A percentile compares a stretch with the other conserved stretches of the same genome.
Evolutionary conservation across 177 flowering plant genomes (phyloP).

Genomic region (Vitis hybrid): DNA sequence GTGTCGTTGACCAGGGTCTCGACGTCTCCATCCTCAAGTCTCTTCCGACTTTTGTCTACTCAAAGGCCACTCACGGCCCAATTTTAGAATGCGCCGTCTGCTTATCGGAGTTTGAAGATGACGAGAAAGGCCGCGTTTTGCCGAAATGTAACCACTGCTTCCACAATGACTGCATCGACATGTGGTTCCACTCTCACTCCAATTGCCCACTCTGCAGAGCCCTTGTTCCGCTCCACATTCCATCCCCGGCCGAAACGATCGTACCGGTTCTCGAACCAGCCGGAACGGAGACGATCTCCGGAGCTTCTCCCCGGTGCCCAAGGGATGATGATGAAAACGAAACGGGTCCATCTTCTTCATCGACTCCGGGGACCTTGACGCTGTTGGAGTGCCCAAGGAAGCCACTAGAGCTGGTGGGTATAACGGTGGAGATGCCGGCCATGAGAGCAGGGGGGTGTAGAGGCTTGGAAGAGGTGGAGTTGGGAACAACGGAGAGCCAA

Average conservation of each 20-base stretch:
- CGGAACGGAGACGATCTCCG: background rate
- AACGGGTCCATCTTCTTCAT: background rate
- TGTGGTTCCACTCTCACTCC: slow-evolving; percentile 39
- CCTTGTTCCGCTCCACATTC: slow-evolving; percentile 14
- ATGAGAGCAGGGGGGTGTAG: background rate
- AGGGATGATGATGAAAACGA: background rate
- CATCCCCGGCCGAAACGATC: background rate
- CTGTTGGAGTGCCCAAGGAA: background rate
- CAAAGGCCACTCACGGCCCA: background rate
- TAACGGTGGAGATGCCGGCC: slow-evolving; percentile 8
- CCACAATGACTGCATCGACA: slow-evolving; percentile 39
- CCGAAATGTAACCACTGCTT: slow-evolving; percentile 37
- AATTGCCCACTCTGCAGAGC: slow-evolving; percentile 44
- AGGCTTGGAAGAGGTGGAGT: background rate
- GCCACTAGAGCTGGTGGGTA: slow-evolving; percentile 10
- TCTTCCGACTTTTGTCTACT: slow-evolving; percentile 27
- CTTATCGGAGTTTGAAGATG: slow-evolving; percentile 36
- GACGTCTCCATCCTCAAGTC: slow-evolving; percentile 18
- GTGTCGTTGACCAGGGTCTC: slow-evolving; percentile 6
- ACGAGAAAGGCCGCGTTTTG: slow-evolving; percentile 28
- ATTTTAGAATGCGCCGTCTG: slow-evolving; percentile 41
- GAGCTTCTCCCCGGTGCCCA: background rate
- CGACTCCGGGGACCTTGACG: background rate
- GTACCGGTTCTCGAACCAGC: slow-evolving; percentile 5
- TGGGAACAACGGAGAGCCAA: background rate